Base-by-base conservation (phyloP, 805 yeast species). In the Tetrapisispora phaffii region DNA sequence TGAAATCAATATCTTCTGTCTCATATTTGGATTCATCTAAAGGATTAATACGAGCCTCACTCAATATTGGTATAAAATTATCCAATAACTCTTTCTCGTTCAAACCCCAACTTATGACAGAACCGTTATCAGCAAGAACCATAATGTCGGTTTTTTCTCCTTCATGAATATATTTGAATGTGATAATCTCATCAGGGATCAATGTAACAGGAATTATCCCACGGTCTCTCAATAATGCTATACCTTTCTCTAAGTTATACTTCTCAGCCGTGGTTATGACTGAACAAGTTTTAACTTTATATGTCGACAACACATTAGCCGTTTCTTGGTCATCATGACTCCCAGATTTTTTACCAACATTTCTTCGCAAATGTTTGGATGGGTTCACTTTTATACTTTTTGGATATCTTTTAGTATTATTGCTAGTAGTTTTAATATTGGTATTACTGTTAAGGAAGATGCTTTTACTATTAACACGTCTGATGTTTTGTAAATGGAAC, bases 1-100 rank as follows among this genome's bases (percentile, higher is more conserved):
- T 67, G 60, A 68, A 88, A 60, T 89, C 96, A 77, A 88, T 75
- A 55, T 89, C 97, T 58, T 88, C 97, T 33, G 86, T 77, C 55
- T 88, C 96, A 9, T 72, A 66, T 2, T 59, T 65, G 19, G 69
- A 58, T 48, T 75, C 75, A 4, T 46, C 39, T 24, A 58, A 37
- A 1, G 75, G 63, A 4, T 72, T 66, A 2, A 74, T 48, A 58
- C 73, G 74, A 2, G 85, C 77, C 0, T 59, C 53, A 39, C 67
- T 59, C 3, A 86, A 63, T 16, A 76, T 48, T 0, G 86, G 85
- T 7, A 80, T 50, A 5, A 83, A 66, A 17, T 71, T 65, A 5
- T 67, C 57, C 21, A 70, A 45, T 3, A 79, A 67, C 7, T 68
- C 70, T 0, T 60, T 47, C 62, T 89, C 96, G 16, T 69, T 65